Evolutionary conservation across 306 rosid genomes (phyloP).

Genomic region (Datisca glomerata): DNA sequence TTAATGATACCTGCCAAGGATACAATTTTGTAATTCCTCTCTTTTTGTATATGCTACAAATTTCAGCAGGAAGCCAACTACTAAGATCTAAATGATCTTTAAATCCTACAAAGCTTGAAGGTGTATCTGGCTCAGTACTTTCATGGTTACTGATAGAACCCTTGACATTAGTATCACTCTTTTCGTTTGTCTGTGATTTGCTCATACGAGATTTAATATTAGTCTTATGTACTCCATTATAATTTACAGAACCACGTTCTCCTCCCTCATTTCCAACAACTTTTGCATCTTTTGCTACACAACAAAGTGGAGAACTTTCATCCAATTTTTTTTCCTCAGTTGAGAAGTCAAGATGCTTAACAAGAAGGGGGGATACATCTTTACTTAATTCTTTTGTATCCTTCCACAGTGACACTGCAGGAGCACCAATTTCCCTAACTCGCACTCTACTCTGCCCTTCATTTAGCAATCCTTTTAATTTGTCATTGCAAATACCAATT

Average conservation of each 20-base stretch:
- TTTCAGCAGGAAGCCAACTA: constrained; percentile 79
- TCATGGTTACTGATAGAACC: constrained; percentile 20
- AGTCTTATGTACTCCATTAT: constrained; percentile 6
- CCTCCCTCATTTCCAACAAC: constrained; percentile 18
- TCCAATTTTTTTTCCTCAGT: constrained; percentile 49
- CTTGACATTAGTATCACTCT: constrained; percentile 17
- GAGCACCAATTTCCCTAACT: constrained; percentile 19
- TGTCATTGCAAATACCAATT: constrained; percentile 32
- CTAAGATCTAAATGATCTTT: constrained; percentile 44
- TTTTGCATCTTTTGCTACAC: constrained; percentile 18
- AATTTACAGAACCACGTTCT: constrained; percentile 19
- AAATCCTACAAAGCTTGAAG: constrained; percentile 44
- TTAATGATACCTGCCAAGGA: constrained; percentile 81
- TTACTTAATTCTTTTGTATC: constrained; percentile 28
- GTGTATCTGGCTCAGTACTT: constrained; percentile 44
- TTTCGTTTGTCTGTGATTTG: constrained; percentile 23
- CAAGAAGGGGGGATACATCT: constrained; percentile 56
- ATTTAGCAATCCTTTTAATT: constrained; percentile 29
- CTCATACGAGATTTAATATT: constrained; percentile 5
- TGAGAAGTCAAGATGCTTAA: constrained; percentile 87
- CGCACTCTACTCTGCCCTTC: constrained; percentile 24
- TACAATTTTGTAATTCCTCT: constrained; percentile 80
- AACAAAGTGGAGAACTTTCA: constrained; percentile 23
- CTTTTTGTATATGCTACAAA: constrained; percentile 63
- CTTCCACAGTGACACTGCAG: constrained; percentile 27